These are phyloP conservation scores for Penicillium sp. DNA, from an alignment of 2,329 filamentous ascomycete genomes.

Conservation along the genomic window DNA sequence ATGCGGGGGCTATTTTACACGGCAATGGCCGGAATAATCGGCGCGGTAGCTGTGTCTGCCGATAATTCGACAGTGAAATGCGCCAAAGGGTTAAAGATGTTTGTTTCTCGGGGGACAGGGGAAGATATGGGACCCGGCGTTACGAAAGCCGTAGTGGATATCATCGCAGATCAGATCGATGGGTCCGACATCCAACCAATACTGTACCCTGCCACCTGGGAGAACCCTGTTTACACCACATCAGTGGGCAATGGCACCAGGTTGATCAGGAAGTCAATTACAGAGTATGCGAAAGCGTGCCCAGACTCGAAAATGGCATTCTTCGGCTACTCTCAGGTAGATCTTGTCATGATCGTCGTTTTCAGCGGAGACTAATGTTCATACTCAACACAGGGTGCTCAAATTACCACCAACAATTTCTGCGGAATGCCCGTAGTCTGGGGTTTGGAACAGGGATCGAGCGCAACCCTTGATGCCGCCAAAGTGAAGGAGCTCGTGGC, in stretches of 20 bases:
- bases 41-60: not conserved
- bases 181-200: not conserved
- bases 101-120: constrained; percentile 3
- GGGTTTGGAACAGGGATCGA: not conserved
- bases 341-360: not conserved
- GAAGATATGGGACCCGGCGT: not conserved
- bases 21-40: not conserved
- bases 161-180: not conserved
- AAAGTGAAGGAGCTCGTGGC: not conserved
- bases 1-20: not conserved
- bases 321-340: constrained; percentile 1
- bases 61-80: not conserved
- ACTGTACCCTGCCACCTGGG: not conserved
- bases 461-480: not conserved
- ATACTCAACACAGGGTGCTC: not conserved
- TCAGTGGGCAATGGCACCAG: not conserved
- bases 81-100: not conserved
- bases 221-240: not conserved
- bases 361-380: not conserved
- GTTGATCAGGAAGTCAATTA: not conserved
- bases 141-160: not conserved
- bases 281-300: not conserved
- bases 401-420: not conserved
- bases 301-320: constrained; percentile 1
- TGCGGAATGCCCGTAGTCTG: not conserved